Evolutionary conservation across 2,329 filamentous ascomycete species (phyloP), one percentile per base, ranked within the genome.

Genomic region (Monosporascus sp.): DNA sequence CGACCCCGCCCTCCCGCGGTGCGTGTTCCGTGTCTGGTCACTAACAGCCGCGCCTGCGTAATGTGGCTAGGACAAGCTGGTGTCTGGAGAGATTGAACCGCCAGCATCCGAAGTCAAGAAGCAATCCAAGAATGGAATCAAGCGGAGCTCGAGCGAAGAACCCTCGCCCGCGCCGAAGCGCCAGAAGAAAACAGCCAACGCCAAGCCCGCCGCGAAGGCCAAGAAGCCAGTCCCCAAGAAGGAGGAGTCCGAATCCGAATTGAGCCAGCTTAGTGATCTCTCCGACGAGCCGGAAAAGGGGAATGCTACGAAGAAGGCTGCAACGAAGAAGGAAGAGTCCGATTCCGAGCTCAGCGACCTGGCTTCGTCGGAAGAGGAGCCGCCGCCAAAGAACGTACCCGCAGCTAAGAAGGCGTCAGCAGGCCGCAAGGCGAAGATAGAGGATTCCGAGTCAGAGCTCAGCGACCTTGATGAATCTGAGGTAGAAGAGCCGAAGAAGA

Each of bases 131-230:
- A 66, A 66, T 14, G 58, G 59, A 3, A 55, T 60, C 48, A 74
- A 75, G 54, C 66, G 70, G 8, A 62, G 65, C 37, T 70, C 69
- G 20, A 46, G 48, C 35, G 37, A 20, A 17, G 72, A 73, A 35
- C 53, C 61, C 28, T 68, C 72, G 14, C 72, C 72, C 28, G 60
- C 66, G 37, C 62, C 72, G 7, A 72, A 74, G 55, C 72, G 73
- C 24, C 69, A 68, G 46, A 77, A 74, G 61, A 66, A 62, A 51
- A 55, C 49, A 9, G 20, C 58, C 41, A 51, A 54, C 28, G 48
- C 55, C 43, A 50, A 58, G n/a, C 63, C 67, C 3, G 59, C 64
- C 3, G 59, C 66, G 6, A 69, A 66, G 35, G 50, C 58, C 17
- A 65, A 63, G 35, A 46, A 46, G 38, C 64, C 65, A 7, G 60